These are phyloP conservation scores for Coemansia sp. DNA, from an alignment of 192 early-diverging fungal genomes.

Conservation along the genomic window DNA sequence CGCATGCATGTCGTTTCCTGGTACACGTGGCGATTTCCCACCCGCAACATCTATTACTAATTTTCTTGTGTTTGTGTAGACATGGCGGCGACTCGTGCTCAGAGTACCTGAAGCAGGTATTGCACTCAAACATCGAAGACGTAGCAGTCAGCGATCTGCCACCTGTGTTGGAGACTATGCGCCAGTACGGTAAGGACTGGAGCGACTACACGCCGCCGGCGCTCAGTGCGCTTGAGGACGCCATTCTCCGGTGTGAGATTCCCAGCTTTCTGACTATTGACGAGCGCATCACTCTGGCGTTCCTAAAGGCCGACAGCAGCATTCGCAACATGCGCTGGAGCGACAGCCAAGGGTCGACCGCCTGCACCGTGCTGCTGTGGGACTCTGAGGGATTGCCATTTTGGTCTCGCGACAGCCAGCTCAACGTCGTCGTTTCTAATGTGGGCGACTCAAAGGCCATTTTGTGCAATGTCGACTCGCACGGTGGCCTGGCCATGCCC, in stretches of 20 bases:
- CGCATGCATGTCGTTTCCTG: background rate
- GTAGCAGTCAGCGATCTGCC: slow-evolving; percentile 26
- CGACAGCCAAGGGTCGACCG: slow-evolving; percentile 66
- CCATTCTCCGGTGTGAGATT: slow-evolving; percentile 24
- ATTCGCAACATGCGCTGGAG: slow-evolving; percentile 52
- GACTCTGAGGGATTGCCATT: slow-evolving; percentile 63
- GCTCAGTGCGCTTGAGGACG: slow-evolving; percentile 31
- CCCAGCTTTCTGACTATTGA: slow-evolving; percentile 61
- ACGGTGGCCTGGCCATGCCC: slow-evolving; percentile 57
- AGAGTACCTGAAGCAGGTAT: slow-evolving; percentile 42
- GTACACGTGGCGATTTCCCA: slow-evolving; percentile 3
- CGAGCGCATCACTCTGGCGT: slow-evolving; percentile 66
- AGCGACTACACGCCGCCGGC: slow-evolving; percentile 33
- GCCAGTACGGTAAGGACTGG: slow-evolving; percentile 47
- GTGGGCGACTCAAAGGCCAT: slow-evolving; percentile 67
- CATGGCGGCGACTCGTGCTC: slow-evolving; percentile 51
- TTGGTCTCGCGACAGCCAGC: slow-evolving; percentile 61
- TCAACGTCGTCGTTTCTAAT: slow-evolving; percentile 63
- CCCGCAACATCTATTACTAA: background rate
- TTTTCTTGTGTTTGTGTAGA: slow-evolving; percentile 16
- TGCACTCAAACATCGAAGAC: slow-evolving; percentile 37
- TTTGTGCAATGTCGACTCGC: slow-evolving; percentile 55
- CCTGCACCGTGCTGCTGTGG: slow-evolving; percentile 64
- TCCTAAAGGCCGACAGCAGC: slow-evolving; percentile 59
- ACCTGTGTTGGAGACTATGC: slow-evolving; percentile 26